phyloP scores from a whole-genome alignment of 345 rosid genomes.

The Diplotaxis tenuifolia region DNA sequence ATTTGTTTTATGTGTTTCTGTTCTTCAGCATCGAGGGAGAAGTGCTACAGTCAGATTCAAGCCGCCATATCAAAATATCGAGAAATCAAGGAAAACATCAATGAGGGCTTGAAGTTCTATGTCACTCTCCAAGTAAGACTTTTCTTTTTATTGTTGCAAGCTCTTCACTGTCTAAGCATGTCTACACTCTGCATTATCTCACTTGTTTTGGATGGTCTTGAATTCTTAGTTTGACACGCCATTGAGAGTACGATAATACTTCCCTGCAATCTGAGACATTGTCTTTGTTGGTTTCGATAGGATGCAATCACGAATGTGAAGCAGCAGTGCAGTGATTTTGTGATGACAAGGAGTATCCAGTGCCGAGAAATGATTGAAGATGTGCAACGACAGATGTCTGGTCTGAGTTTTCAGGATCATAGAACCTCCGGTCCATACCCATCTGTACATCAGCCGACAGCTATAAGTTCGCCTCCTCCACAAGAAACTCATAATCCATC shows the following conservation, averaged over 20 bases:
- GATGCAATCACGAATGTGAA: constrained; percentile 92
- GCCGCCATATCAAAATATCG: constrained; percentile 85
- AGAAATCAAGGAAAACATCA: constrained; percentile 93
- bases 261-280: constrained; percentile 20
- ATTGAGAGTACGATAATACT: constrained; percentile 7
- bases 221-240: not conserved
- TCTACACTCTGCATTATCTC: constrained; percentile 5
- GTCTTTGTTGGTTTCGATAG: constrained; percentile 42
- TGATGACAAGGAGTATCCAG: constrained; percentile 94
- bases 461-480: constrained; percentile 44
- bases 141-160: constrained; percentile 1
- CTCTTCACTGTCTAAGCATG: constrained; percentile 12
- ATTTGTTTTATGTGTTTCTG: constrained; percentile 3
- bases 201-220: constrained; percentile 12
- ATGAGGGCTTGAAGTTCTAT: constrained; percentile 94
- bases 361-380: constrained; percentile 98
- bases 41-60: constrained; percentile 88
- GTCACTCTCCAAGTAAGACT: constrained; percentile 85
- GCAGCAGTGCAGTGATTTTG: constrained; percentile 98
- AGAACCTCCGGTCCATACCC: constrained; percentile 66
- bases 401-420: constrained; percentile 86
- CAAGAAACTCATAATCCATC: constrained; percentile 54
- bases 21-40: constrained; percentile 80
- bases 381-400: constrained; percentile 86
- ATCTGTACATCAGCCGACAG: constrained; percentile 58